Conservation (phyloP, 176 grass and related monocot genomes). For the Sorghum bicolor region DNA sequence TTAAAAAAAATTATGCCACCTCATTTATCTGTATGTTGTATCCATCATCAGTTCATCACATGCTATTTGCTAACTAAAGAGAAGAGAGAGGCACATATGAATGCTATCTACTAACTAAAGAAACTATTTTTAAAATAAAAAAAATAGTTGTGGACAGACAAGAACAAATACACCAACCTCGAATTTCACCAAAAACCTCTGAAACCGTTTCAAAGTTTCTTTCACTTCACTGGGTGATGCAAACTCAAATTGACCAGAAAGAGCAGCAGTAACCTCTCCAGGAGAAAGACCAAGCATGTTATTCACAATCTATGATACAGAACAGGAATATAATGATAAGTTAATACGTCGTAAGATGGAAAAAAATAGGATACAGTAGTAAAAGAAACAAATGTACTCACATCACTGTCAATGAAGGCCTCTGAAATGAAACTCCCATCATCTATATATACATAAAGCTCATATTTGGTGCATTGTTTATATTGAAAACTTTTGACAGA, state of each 20-base stretch:
- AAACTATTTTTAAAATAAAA: slow-evolving; percentile 4
- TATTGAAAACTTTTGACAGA: slow-evolving; percentile 62
- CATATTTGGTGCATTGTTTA: slow-evolving; percentile 44
- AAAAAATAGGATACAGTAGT: slow-evolving; percentile 3
- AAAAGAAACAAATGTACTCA: slow-evolving; percentile 38
- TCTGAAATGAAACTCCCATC: slow-evolving; percentile 90
- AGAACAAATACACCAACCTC: slow-evolving; percentile 52
- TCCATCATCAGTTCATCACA: neutral
- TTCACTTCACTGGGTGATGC: slow-evolving; percentile 40
- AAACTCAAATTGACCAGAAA: slow-evolving; percentile 51
- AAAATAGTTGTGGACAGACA: neutral
- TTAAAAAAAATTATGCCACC: too few relatives aligned
- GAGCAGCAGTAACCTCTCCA: slow-evolving; percentile 54
- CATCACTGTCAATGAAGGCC: slow-evolving; percentile 60
- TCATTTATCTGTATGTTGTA: neutral
- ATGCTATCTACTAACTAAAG: neutral
- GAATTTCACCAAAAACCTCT: slow-evolving; percentile 63
- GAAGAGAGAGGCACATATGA: neutral
- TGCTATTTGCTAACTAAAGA: neutral
- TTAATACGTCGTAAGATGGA: neutral
- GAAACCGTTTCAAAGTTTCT: slow-evolving; percentile 54
- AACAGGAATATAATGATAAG: neutral
- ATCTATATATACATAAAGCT: slow-evolving; percentile 74
- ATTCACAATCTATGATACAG: slow-evolving; percentile 62
- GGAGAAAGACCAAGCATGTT: slow-evolving; percentile 59